A percentile compares a stretch with the other conserved stretches of the same genome.
Evolutionary conservation across 2,329 filamentous ascomycete genomes (phyloP).

Genomic region (Daldinia sp.): DNA sequence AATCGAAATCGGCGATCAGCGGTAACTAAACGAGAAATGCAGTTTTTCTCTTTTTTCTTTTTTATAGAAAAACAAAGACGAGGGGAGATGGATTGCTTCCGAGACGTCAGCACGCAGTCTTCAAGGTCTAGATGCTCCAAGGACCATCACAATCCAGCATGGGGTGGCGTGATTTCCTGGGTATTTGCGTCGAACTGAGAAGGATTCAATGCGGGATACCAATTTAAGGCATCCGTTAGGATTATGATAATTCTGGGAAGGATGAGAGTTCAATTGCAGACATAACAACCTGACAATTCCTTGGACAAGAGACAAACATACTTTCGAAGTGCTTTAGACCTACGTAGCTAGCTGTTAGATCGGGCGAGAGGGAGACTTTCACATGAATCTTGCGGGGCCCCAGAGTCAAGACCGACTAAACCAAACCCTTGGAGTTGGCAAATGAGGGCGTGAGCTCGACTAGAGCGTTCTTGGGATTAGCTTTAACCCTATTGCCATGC

Average conservation of each 20-base stretch:
- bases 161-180: slow-evolving; percentile 25
- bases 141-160: background rate
- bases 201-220: slow-evolving; percentile 21
- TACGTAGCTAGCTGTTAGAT: slow-evolving; percentile 16
- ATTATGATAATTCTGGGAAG: background rate
- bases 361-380: slow-evolving; percentile 29
- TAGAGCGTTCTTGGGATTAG: slow-evolving; percentile 30
- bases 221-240: slow-evolving; percentile 22
- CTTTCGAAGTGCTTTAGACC: background rate
- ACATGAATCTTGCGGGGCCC: slow-evolving; percentile 36
- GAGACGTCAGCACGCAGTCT: background rate
- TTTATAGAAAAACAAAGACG: no score
- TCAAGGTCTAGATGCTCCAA: slow-evolving; percentile 19
- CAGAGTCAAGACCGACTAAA: slow-evolving; percentile 16
- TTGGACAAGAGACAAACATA: background rate
- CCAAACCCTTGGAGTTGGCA: slow-evolving; percentile 26
- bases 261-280: slow-evolving; percentile 2
- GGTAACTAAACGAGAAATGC: background rate
- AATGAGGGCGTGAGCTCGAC: slow-evolving; percentile 25
- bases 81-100: background rate
- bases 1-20: background rate
- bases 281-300: slow-evolving; percentile 16
- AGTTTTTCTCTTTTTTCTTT: no score
- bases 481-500: slow-evolving; percentile 22
- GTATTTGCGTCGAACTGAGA: background rate